phyloP scores from a whole-genome alignment of 257 asterid species.

The Fraxinus anomala region DNA sequence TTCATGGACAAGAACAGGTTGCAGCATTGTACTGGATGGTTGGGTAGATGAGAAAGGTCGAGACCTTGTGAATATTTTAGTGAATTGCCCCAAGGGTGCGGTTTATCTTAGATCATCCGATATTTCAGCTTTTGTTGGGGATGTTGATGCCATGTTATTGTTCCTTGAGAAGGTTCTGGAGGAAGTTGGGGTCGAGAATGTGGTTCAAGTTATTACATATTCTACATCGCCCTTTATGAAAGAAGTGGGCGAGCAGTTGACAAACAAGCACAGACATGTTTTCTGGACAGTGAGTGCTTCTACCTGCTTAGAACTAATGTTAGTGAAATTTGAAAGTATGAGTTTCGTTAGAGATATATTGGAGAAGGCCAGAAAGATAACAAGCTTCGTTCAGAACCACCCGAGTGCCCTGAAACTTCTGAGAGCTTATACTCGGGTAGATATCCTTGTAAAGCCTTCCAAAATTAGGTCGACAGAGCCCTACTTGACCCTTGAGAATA shows the following conservation, averaged over 20 bases:
- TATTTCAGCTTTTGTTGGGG: constrained; percentile 27
- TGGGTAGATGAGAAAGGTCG: constrained; percentile 31
- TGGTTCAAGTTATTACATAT: constrained; percentile 29
- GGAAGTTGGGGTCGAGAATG: constrained; percentile 37
- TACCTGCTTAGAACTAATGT: constrained; percentile 38
- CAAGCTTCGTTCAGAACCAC: constrained; percentile 33
- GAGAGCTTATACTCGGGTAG: constrained; percentile 25
- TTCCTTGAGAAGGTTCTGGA: constrained; percentile 24
- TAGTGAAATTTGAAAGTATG: constrained; percentile 25
- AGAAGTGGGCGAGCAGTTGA: constrained; percentile 27
- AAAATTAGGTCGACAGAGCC: constrained; percentile 31
- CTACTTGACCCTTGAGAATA: constrained; percentile 54
- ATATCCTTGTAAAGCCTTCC: constrained; percentile 34
- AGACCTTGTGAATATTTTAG: constrained; percentile 31
- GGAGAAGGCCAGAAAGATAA: constrained; percentile 31
- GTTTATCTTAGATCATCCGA: constrained; percentile 30
- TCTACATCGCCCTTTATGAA: constrained; percentile 20
- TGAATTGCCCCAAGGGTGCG: constrained; percentile 34
- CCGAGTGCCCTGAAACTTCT: constrained; percentile 26
- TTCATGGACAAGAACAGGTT: constrained; percentile 36
- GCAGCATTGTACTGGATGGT: constrained; percentile 40
- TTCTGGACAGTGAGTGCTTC: constrained; percentile 43
- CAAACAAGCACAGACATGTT: constrained; percentile 22
- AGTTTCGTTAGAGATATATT: constrained; percentile 17
- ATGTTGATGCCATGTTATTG: constrained; percentile 16